Evolutionary conservation across 768 basidiomycete species (phyloP), one percentile per base, ranked within the genome.

Genomic region (Rhizopogon rudus): DNA sequence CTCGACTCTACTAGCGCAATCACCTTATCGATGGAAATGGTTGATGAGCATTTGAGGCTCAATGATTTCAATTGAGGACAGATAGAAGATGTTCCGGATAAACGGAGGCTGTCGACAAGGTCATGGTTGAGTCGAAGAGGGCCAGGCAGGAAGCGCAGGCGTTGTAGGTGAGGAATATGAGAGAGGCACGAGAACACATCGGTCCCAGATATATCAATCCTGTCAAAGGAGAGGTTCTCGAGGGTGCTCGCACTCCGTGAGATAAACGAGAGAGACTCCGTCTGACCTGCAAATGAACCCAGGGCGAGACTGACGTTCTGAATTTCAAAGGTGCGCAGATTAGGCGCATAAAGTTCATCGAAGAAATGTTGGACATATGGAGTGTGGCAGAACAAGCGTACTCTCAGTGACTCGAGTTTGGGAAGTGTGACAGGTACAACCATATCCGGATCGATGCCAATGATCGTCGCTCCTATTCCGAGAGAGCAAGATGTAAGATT

Each of bases 91-190:
- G 31, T 33, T 35, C 16, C 22, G 12, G 50, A 29, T n/a, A 29
- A 31, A 8, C 61, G 20, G 16, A 71, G 66, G 37, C 57, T 66
- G n/a, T 56, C 33, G 40, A 69, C 39, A 44, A 69, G 63, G 13
- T 64, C 66, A 13, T 71, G 67, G 40, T 71, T 69, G 40, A 69
- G 65, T n/a, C 67, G 57, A 5, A 71, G 58, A n/a, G 63, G 44
- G 12, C 69, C 63, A 4, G 67, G 67, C 1, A 71, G 53, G 37
- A 60, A 62, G 10, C 53, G 40, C 44, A 71, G 9, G 40, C 48
- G 52, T 55, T 55, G 63, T 3, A 68, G 20, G 5, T 37, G 59
- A 29, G 31, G 53, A 10, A 69, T 59, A 6, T 59, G 67, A 1
- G 43, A 46, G 20, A 68, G 56, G 31, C 67, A 68, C 6, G 58